Evolutionary conservation across 2,329 filamentous ascomycete genomes (phyloP).

Genomic region (Dothistroma septosporum): DNA sequence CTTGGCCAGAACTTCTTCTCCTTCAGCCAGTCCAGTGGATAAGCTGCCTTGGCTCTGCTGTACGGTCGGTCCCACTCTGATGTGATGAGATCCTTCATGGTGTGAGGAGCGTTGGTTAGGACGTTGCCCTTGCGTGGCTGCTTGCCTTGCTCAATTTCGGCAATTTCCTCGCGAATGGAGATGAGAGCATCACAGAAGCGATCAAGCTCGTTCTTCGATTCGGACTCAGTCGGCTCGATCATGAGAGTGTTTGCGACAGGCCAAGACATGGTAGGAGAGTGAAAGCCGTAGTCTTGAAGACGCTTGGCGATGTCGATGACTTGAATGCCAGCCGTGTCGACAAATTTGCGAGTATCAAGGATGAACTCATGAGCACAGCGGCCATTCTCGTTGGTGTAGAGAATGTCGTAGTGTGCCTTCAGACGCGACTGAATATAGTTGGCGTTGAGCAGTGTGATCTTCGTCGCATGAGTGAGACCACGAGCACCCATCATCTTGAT

Average conservation of each 20-base stretch:
- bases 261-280: slow-evolving; percentile 96
- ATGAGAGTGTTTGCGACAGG: slow-evolving; percentile 92
- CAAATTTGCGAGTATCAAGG: slow-evolving; percentile 80
- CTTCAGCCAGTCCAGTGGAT: slow-evolving; percentile 73
- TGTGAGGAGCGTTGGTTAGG: slow-evolving; percentile 84
- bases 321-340: slow-evolving; percentile 76
- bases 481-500: slow-evolving; percentile 86
- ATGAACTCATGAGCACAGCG: slow-evolving; percentile 98
- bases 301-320: slow-evolving; percentile 95
- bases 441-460: slow-evolving; percentile 89
- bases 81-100: slow-evolving; percentile 70
- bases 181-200: slow-evolving; percentile 89
- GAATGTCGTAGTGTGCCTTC: slow-evolving; percentile 77
- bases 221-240: slow-evolving; percentile 95
- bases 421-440: slow-evolving; percentile 93
- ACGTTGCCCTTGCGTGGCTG: slow-evolving; percentile 74
- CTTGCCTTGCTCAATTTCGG: slow-evolving; percentile 73
- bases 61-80: slow-evolving; percentile 82
- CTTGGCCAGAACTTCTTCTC: slow-evolving; percentile 99
- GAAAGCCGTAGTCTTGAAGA: slow-evolving; percentile 95
- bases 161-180: slow-evolving; percentile 79
- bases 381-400: slow-evolving; percentile 87
- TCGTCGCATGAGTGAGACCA: slow-evolving; percentile 83
- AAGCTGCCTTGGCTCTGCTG: slow-evolving; percentile 75
- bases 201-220: slow-evolving; percentile 87